Conservation (phyloP, 2,329 filamentous ascomycete species). For the Pochonia chlamydosporia region DNA sequence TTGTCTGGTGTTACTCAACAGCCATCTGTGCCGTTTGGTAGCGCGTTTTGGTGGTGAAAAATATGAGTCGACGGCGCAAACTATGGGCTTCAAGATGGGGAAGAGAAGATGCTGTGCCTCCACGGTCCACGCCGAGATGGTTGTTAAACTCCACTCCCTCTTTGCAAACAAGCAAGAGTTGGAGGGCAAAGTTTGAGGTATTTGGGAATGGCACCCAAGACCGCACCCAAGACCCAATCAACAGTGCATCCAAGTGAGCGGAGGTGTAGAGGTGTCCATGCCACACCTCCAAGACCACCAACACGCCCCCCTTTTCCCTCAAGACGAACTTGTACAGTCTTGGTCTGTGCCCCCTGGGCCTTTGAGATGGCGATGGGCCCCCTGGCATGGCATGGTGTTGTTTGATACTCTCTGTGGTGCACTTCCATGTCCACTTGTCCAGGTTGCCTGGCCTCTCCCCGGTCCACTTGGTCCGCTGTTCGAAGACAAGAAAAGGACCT, state of each 20-base stretch:
- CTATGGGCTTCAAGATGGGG: background rate
- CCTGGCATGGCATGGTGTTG: background rate
- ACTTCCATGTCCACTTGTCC: background rate
- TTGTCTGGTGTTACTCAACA: no score
- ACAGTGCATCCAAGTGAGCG: background rate
- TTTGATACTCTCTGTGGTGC: background rate
- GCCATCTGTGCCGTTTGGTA: no score
- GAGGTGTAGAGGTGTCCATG: conserved; percentile 4
- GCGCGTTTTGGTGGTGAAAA: background rate
- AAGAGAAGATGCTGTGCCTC: background rate
- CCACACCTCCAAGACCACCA: background rate
- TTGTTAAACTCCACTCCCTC: background rate
- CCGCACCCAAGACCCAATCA: no score
- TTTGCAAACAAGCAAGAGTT: conserved; percentile 2
- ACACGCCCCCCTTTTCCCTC: background rate
- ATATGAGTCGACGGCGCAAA: conserved; percentile 1
- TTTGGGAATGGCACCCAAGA: background rate
- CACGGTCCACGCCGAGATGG: background rate
- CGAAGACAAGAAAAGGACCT: conserved; percentile 4
- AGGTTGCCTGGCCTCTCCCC: conserved; percentile 2
- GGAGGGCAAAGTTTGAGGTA: background rate
- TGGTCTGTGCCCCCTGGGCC: conserved; percentile 1
- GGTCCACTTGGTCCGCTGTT: conserved; percentile 11
- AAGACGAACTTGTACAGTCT: background rate
- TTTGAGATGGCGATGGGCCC: conserved; percentile 5